Conservation (phyloP, 2,329 filamentous ascomycete genomes). For the Didymella pomorum region DNA sequence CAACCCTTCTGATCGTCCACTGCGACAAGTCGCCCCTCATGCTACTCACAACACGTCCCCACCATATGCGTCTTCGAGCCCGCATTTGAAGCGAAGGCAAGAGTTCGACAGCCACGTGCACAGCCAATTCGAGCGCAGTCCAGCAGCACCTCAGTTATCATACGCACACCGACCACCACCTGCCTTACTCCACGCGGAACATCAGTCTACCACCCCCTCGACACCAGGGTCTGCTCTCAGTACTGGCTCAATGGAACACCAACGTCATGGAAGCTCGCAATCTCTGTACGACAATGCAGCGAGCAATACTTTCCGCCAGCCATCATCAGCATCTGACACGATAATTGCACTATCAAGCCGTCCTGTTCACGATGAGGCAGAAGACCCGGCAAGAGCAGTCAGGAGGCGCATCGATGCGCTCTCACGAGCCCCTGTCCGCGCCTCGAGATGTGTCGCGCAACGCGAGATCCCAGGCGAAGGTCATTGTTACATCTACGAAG, state of each 20-base stretch:
- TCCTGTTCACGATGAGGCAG: conserved; percentile 39
- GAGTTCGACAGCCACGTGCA: conserved; percentile 44
- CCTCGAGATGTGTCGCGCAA: conserved; percentile 49
- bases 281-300: conserved; percentile 33
- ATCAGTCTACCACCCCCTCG: conserved; percentile 35
- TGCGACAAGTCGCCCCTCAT: conserved; percentile 32
- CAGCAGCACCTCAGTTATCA: conserved; percentile 39
- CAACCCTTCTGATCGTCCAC: conserved; percentile 37
- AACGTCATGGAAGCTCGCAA: conserved; percentile 35
- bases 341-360: conserved; percentile 26
- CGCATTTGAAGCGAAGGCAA: conserved; percentile 48
- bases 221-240: conserved; percentile 34
- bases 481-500: conserved; percentile 84
- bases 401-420: conserved; percentile 47
- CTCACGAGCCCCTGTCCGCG: conserved; percentile 43
- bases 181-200: conserved; percentile 27
- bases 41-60: conserved; percentile 29
- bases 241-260: conserved; percentile 33
- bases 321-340: conserved; percentile 40
- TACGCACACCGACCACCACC: conserved; percentile 40
- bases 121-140: conserved; percentile 37
- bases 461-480: conserved; percentile 77
- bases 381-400: conserved; percentile 39
- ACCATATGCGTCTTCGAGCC: conserved; percentile 45
- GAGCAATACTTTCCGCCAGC: conserved; percentile 32